Percentiles rank a stretch among this genome's conserved stretches.
Conservation (phyloP, 768 basidiomycete species). For the Rhodotorula paludigena region DNA sequence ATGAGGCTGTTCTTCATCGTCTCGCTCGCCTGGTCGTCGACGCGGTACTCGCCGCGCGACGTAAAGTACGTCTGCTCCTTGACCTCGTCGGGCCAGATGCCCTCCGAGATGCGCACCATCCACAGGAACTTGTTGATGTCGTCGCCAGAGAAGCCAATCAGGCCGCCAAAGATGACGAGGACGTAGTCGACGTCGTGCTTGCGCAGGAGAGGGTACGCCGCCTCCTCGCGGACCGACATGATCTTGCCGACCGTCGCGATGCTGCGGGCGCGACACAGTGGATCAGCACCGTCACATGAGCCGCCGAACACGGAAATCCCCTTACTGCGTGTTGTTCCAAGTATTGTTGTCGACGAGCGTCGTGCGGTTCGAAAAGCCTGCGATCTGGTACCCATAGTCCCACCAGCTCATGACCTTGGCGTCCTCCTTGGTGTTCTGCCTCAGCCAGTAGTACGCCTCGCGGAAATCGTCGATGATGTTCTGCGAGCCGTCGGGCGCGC, state of each 20-base stretch:
- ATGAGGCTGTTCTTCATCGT: slow-evolving; percentile 94
- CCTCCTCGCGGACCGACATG: slow-evolving; percentile 89
- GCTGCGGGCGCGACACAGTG: slow-evolving; percentile 17
- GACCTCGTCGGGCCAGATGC: slow-evolving; percentile 73
- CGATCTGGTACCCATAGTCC: slow-evolving; percentile 99
- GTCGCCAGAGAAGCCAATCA: slow-evolving; percentile 94
- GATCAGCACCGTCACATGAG: not conserved
- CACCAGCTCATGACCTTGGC: slow-evolving; percentile 99
- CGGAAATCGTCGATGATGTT: slow-evolving; percentile 98
- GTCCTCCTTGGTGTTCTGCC: slow-evolving; percentile 87
- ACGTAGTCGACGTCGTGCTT: slow-evolving; percentile 98
- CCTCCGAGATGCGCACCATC: slow-evolving; percentile 48
- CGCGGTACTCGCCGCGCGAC: slow-evolving; percentile 79
- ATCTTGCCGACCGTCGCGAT: slow-evolving; percentile 99
- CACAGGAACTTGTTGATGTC: slow-evolving; percentile 98
- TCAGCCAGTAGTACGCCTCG: slow-evolving; percentile 97
- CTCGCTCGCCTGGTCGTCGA: slow-evolving; percentile 76
- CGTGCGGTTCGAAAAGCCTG: slow-evolving; percentile 94
- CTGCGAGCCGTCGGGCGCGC: slow-evolving; percentile 72
- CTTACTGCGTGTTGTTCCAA: slow-evolving; percentile 91
- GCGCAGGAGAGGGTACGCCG: slow-evolving; percentile 91
- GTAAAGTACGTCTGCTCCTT: slow-evolving; percentile 94
- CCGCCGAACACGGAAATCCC: not conserved
- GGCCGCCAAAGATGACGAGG: slow-evolving; percentile 91
- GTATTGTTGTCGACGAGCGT: slow-evolving; percentile 99